phyloP scores from a whole-genome alignment of 805 yeast genomes.

The Saturnispora gosingensis region DNA sequence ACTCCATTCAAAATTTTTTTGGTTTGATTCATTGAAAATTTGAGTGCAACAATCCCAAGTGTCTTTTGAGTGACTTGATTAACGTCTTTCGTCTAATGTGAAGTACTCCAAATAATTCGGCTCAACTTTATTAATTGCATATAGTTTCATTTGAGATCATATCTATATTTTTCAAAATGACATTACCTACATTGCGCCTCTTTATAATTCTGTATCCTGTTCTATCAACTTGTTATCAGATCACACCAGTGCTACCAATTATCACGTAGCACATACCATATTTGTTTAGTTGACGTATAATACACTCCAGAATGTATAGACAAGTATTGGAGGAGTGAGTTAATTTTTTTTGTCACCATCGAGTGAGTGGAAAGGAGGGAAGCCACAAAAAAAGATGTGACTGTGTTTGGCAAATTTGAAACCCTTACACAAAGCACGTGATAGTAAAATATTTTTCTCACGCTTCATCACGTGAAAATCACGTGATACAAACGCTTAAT shows the following conservation, averaged over 20 bases:
- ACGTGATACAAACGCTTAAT: not conserved
- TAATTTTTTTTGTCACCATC: slow-evolving; percentile 1
- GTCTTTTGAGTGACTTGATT: no score
- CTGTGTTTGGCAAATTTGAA: not conserved
- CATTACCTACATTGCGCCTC: no score
- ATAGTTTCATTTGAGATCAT: no score
- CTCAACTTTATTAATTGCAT: no score
- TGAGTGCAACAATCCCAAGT: no score
- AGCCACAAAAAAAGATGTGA: not conserved
- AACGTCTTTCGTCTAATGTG: no score
- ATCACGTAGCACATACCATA: slow-evolving; percentile 1
- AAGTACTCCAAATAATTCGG: no score
- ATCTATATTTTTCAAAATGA: no score
- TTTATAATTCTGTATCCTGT: not conserved
- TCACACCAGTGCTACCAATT: not conserved
- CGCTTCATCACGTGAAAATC: not conserved
- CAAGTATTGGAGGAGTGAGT: not conserved
- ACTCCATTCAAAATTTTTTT: no score
- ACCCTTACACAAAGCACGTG: slow-evolving; percentile 7
- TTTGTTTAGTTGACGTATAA: slow-evolving; percentile 4
- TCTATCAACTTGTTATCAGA: not conserved
- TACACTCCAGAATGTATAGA: not conserved
- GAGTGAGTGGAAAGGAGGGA: not conserved
- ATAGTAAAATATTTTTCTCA: not conserved
- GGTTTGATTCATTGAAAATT: no score